Base-by-base conservation (phyloP, 148 eudicot species). In the Chenopodium berlandieri region DNA sequence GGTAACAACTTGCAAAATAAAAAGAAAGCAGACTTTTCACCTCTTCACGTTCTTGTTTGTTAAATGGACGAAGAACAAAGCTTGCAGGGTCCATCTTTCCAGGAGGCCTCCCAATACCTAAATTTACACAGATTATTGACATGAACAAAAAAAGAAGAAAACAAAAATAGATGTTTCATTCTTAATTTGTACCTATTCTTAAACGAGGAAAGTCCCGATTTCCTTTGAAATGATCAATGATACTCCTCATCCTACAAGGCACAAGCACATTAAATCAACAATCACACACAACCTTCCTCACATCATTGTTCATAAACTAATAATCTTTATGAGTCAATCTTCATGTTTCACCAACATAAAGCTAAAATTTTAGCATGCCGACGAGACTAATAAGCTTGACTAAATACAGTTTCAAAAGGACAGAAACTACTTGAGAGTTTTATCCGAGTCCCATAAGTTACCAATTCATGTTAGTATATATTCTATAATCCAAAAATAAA, bases 81-180 rank as follows among this genome's bases (percentile, higher is more conserved):
- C 52, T 91, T 44, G 84, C 86, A 78, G 97, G 75, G 82, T 90
- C 92, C 97, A 96, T 94, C 88, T 86, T 94, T 84, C 99, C 99
- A 34, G 99, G 94, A 84, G 99, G 99, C 82, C 99, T 88, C 69
- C 98, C 99, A 75, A 96, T 92, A 79, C 99, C 99, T 95, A 34
- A 74, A 73, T 25, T 22, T n/a, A 34, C 27, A 67, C 14, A 52
- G 27, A 81, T 62, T 63, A 31, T 30, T 50, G n/a, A n/a, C 77
- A 76, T 27, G 44, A 40, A 40, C 44, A 40, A 40, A 40, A 40
- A 40, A 40, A 40, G 44, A 1, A 40, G 6, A 40, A 40, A 40
- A 40, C 44, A 40, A 40, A 69, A 17, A 75, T n/a, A 22, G 48
- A 70, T n/a, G 37, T 9, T 32, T 58, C 58, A 65, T 8, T n/a